phyloP scores from a whole-genome alignment of 176 grass and related monocot genomes.

The Oryza meridionalis region DNA sequence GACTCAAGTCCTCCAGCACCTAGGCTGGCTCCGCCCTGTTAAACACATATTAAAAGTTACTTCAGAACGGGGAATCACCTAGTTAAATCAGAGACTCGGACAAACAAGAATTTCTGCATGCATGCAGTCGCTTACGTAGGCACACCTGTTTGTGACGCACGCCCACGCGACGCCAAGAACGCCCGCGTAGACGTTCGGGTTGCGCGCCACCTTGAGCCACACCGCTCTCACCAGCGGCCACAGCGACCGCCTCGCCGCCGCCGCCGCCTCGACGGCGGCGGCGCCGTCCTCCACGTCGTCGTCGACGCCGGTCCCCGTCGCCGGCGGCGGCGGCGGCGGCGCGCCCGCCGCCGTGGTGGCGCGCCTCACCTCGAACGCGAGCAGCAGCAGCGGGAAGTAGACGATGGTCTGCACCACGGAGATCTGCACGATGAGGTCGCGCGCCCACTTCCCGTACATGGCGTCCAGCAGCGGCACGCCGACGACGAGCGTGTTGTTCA shows the following conservation, averaged over 20 bases:
- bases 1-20: no score
- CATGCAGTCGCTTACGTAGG: not conserved
- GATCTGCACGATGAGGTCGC: conserved; percentile 85
- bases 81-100: no score
- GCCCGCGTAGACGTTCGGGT: conserved; percentile 78
- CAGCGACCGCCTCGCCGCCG: conserved; percentile 31
- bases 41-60: no score
- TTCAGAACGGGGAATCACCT: no score
- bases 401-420: conserved; percentile 75
- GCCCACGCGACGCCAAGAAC: conserved; percentile 69
- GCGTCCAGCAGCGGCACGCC: conserved; percentile 81
- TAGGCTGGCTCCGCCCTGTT: no score
- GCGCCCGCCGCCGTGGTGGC: not conserved
- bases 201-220: conserved; percentile 59
- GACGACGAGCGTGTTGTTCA: conserved; percentile 88
- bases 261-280: not conserved
- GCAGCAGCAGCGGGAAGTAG: conserved; percentile 57
- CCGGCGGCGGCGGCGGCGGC: not conserved
- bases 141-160: conserved; percentile 62
- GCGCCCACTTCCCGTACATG: conserved; percentile 95
- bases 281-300: conserved; percentile 31
- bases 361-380: conserved; percentile 75
- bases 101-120: no score
- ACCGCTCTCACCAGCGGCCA: conserved; percentile 56
- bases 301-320: not conserved